Evolutionary conservation across 1,284 basidiomycete species (phyloP).

Genomic region (Butyriboletus appendiculatus): DNA sequence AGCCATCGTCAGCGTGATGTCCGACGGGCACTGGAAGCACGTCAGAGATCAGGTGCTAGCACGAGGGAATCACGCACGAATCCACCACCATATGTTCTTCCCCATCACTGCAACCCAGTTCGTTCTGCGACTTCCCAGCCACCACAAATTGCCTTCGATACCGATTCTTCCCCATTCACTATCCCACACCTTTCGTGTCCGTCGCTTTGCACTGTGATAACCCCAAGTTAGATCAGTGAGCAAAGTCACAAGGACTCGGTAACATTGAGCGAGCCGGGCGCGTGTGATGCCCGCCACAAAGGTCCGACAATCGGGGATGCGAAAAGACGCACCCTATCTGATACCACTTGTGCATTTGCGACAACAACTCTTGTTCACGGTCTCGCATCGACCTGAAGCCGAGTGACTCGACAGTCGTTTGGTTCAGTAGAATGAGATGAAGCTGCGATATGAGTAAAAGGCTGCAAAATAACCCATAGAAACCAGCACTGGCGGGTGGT

Average conservation of each 20-base stretch:
- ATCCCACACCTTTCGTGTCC: conserved; percentile 61
- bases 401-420: conserved; percentile 82
- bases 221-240: conserved; percentile 5
- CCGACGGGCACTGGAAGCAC: conserved; percentile 65
- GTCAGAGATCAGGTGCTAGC: conserved; percentile 5
- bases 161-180: conserved; percentile 73
- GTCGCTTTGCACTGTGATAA: conserved; percentile 45
- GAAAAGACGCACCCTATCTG: conserved; percentile 46
- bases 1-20: conserved; percentile 55
- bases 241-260: not conserved
- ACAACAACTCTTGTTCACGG: conserved; percentile 56
- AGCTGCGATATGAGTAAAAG: conserved; percentile 62
- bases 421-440: conserved; percentile 60
- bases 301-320: not conserved
- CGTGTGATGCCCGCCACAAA: not conserved
- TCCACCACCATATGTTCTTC: conserved; percentile 59
- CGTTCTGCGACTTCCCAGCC: conserved; percentile 58
- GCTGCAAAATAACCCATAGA: conserved; percentile 74
- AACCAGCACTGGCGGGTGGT: conserved; percentile 25
- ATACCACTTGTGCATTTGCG: conserved; percentile 47
- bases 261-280: not conserved
- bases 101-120: conserved; percentile 86
- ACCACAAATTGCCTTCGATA: conserved; percentile 85
- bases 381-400: conserved; percentile 56
- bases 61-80: conserved; percentile 54